These are phyloP conservation scores for Serendipita sp. DNA, from an alignment of 768 basidiomycete species.

Conservation along the genomic window DNA sequence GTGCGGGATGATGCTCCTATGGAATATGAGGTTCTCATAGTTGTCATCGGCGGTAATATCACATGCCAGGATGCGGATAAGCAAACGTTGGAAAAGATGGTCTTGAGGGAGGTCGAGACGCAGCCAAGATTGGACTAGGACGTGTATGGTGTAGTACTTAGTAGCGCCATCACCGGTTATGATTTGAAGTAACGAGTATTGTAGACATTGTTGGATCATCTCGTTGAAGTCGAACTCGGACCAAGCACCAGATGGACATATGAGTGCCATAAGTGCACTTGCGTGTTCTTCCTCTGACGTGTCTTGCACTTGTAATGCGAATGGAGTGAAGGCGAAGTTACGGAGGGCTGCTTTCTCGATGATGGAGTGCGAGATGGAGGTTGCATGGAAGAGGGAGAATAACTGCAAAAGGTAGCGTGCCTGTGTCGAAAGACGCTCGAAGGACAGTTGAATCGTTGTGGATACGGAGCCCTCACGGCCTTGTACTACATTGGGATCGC, in stretches of 20 bases:
- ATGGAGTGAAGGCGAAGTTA: background rate
- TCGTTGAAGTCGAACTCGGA: background rate
- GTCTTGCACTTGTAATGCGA: background rate
- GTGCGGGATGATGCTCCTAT: background rate
- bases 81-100: background rate
- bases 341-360: background rate
- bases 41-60: background rate
- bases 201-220: background rate
- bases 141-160: background rate
- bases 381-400: background rate
- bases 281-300: background rate
- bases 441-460: background rate
- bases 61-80: background rate
- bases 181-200: background rate
- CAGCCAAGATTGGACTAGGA: background rate
- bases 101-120: background rate
- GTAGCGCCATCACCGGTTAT: background rate
- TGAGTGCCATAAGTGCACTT: background rate
- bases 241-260: background rate
- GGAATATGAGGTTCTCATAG: background rate
- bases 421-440: background rate
- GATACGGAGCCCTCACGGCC: background rate
- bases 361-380: background rate
- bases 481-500: background rate
- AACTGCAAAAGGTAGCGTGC: background rate